These are phyloP conservation scores for Fusarium siculi DNA, from an alignment of 2,329 filamentous ascomycete genomes.

Conservation along the genomic window DNA sequence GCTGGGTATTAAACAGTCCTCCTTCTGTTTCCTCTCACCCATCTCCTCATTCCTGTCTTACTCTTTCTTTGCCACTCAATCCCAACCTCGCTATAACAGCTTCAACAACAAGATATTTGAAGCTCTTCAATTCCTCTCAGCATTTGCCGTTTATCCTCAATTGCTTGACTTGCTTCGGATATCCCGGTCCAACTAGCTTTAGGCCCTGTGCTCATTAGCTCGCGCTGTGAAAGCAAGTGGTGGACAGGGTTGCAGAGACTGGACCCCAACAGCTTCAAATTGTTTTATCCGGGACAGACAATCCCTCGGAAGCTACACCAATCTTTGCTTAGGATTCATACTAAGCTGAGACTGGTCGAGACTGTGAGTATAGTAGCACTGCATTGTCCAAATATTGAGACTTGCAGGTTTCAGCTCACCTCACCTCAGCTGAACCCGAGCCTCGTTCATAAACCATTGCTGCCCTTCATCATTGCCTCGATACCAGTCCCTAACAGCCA, in stretches of 20 bases:
- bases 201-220: slow-evolving; percentile 29
- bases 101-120: not conserved
- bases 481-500: not conserved
- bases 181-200: slow-evolving; percentile 32
- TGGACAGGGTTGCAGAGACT: slow-evolving; percentile 22
- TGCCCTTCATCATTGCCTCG: not conserved
- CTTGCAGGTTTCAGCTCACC: slow-evolving; percentile 18
- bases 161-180: slow-evolving; percentile 19
- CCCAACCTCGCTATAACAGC: not conserved
- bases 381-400: slow-evolving; percentile 15
- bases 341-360: slow-evolving; percentile 4
- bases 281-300: not conserved
- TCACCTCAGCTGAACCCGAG: slow-evolving; percentile 8
- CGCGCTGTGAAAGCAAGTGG: slow-evolving; percentile 6
- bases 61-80: slow-evolving; percentile 1
- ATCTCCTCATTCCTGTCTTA: not conserved
- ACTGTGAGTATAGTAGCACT: slow-evolving; percentile 32
- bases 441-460: not conserved
- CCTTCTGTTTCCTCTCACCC: slow-evolving; percentile 7
- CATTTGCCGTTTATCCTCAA: not conserved
- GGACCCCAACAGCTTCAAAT: slow-evolving; percentile 20
- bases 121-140: not conserved
- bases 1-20: slow-evolving; percentile 6
- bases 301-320: slow-evolving; percentile 10
- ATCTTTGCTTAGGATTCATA: not conserved